Evolutionary conservation across 2,329 filamentous ascomycete species (phyloP).

Genomic region (Samsoniella hepiali): DNA sequence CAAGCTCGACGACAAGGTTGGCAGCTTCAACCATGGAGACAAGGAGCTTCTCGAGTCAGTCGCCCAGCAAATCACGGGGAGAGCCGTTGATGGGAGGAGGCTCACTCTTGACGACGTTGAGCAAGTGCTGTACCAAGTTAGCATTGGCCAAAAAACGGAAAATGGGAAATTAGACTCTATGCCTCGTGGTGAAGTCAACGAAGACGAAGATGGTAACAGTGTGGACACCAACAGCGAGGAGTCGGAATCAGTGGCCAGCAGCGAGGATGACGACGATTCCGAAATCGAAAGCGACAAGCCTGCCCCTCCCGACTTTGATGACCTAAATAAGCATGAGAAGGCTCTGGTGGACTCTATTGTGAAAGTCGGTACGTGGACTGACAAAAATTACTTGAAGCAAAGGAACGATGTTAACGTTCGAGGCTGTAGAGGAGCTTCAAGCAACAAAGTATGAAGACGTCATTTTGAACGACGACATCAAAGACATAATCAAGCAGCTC

Average conservation of each 20-base stretch:
- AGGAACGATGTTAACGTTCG: not conserved
- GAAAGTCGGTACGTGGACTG: not conserved
- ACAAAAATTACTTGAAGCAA: not conserved
- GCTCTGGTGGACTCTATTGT: not conserved
- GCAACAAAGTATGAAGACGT: conserved; percentile 3
- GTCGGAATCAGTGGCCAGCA: too few species aligned
- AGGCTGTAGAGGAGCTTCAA: not conserved
- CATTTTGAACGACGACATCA: not conserved
- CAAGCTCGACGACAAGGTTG: not conserved
- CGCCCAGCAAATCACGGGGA: not conserved
- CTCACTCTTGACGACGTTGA: not conserved
- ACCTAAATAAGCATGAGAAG: not conserved
- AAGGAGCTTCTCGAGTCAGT: not conserved
- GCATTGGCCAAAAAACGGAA: not conserved
- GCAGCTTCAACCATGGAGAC: not conserved
- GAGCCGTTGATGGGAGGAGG: not conserved
- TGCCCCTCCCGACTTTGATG: too few species aligned
- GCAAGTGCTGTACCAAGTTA: not conserved
- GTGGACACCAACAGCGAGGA: too few species aligned
- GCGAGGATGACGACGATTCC: not conserved
- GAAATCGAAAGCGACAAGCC: not conserved
- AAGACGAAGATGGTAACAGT: not conserved
- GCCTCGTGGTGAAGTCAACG: not conserved
- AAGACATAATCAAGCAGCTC: conserved; percentile 6
- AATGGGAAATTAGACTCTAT: too few species aligned